phyloP scores from a whole-genome alignment of 371 early-diverging fungal species.

The Lichtheimia corymbifera region DNA sequence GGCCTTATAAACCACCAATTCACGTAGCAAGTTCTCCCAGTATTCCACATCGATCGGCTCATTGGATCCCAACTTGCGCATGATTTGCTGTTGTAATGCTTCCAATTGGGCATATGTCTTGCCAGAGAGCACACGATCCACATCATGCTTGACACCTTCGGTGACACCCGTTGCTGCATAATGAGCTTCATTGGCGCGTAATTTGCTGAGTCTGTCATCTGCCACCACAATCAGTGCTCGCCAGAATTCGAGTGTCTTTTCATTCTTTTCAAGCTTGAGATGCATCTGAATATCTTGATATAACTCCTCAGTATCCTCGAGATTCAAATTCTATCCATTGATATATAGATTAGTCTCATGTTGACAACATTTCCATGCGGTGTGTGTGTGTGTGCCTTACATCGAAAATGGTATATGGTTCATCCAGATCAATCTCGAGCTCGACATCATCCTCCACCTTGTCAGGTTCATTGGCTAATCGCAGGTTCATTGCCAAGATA shows the following conservation, averaged over 20 bases:
- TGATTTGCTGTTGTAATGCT: slow-evolving; percentile 72
- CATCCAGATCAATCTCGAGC: slow-evolving; percentile 82
- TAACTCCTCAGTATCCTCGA: slow-evolving; percentile 75
- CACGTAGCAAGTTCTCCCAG: slow-evolving; percentile 86
- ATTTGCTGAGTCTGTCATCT: slow-evolving; percentile 65
- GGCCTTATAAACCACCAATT: slow-evolving; percentile 81
- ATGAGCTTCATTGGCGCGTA: slow-evolving; percentile 34
- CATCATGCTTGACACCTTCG: slow-evolving; percentile 60
- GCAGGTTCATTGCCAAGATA: slow-evolving; percentile 87
- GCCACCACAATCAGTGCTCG: slow-evolving; percentile 79
- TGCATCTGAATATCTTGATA: slow-evolving; percentile 87
- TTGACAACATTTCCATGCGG: background rate
- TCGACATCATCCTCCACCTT: slow-evolving; percentile 73
- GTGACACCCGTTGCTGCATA: slow-evolving; percentile 35
- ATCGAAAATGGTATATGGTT: slow-evolving; percentile 86
- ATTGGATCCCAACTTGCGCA: slow-evolving; percentile 64
- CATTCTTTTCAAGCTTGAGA: slow-evolving; percentile 77
- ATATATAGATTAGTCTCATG: no score
- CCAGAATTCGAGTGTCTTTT: slow-evolving; percentile 82
- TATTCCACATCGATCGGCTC: slow-evolving; percentile 91
- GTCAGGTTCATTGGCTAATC: slow-evolving; percentile 71
- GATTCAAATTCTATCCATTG: slow-evolving; percentile 49
- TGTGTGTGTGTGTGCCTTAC: slow-evolving; percentile 43
- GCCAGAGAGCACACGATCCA: slow-evolving; percentile 67
- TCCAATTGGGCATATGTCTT: slow-evolving; percentile 77